Evolutionary conservation across 371 early-diverging fungal genomes (phyloP), one percentile per base, ranked within the genome.

Genomic region (Synchytrium microbalum): DNA sequence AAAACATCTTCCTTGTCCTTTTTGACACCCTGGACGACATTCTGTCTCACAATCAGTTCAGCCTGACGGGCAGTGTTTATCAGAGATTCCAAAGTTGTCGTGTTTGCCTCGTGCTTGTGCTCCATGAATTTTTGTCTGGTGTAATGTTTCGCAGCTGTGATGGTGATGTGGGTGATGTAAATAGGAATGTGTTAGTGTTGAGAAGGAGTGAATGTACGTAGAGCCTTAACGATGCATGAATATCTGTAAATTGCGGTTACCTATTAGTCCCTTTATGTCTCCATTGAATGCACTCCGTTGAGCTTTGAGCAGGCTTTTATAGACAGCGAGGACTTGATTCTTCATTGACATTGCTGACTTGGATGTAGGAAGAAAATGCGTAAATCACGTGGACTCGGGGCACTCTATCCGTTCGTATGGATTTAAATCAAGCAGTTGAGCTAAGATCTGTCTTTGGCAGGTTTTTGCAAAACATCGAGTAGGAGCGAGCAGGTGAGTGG

Each of bases 21-120:
- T 16, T 64, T 59, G 54, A 72, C 73, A 25, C 67, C 76, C 62
- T 76, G 75, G 3, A 72, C 76, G n/a, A 76, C 71, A 64, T 76
- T 72, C 46, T 67, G 72, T 32, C 71, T 69, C 38, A 76, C 63
- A 28, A 76, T 67, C 23, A 64, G 66, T 0, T 71, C 73, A 13
- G 73, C 75, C 24, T 76, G 69, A 33, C 70, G 57, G 29, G 76
- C 76, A n/a, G 73, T 67, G 46, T 77, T 70, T 28, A 76, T 56
- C n/a, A 70, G 67, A 31, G 75, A 65, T 33, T 73, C 63, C 63
- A 74, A 65, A 63, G 68, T 75, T 5, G 59, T 32, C 53, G 67
- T 65, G 24, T 75, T 69, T 0, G 74, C 67, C 59, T 72, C 70
- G 52, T 68, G 66, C 64, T 68, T 68, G 56, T 73, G 66, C 57